A percentile compares a stretch with the other conserved stretches of the same genome.
Evolutionary conservation across 495 filamentous ascomycete species (phyloP).

Genomic region (Aspergillus baeticus): DNA sequence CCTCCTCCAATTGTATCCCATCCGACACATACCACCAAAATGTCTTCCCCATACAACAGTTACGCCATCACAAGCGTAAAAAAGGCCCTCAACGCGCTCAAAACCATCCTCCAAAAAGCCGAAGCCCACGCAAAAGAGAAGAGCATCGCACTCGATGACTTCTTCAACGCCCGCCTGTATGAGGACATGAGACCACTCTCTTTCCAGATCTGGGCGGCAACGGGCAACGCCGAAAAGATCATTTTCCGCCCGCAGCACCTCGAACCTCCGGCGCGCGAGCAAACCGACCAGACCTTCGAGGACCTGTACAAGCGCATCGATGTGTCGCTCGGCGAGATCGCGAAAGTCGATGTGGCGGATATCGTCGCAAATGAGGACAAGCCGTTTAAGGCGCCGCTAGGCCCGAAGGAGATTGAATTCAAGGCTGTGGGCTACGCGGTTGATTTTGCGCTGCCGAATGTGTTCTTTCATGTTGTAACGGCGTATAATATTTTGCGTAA

Average conservation of each 20-base stretch:
- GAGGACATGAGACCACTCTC: conserved; percentile 49
- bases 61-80: conserved; percentile 20
- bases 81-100: conserved; percentile 15
- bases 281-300: conserved; percentile 38
- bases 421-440: conserved; percentile 29
- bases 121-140: conserved; percentile 18
- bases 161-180: conserved; percentile 13
- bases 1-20: background rate
- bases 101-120: conserved; percentile 22
- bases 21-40: background rate
- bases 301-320: conserved; percentile 40
- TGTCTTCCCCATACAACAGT: conserved; percentile 15
- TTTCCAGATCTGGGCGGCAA: conserved; percentile 43
- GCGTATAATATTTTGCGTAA: conserved; percentile 55
- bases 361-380: conserved; percentile 34
- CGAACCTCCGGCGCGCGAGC: conserved; percentile 25
- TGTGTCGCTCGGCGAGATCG: conserved; percentile 37
- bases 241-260: conserved; percentile 27
- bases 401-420: conserved; percentile 17
- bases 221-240: conserved; percentile 25
- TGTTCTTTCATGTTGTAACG: conserved; percentile 57
- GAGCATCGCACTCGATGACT: conserved; percentile 9
- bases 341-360: conserved; percentile 31
- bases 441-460: conserved; percentile 48
- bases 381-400: conserved; percentile 27